These are phyloP conservation scores for Anisodus tanguticus DNA, from an alignment of 257 asterid species.

Conservation along the genomic window DNA sequence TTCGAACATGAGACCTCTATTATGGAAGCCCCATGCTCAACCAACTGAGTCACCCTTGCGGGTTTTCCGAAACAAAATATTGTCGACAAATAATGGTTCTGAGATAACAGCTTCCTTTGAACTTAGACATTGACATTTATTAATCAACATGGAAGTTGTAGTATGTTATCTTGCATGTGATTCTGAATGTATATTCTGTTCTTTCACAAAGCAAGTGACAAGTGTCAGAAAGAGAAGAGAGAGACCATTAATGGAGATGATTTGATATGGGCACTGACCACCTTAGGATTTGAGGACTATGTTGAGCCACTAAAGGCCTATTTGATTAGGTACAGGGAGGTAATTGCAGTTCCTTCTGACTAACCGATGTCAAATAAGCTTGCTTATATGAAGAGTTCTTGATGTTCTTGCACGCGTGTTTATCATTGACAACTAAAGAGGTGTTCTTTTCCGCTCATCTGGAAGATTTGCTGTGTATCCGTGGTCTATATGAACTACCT, in stretches of 20 bases:
- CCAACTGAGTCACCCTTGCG: too few relatives aligned
- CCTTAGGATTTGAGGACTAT: constrained; percentile 66
- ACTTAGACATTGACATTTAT: background rate
- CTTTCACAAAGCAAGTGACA: constrained; percentile 61
- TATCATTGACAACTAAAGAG: constrained; percentile 12
- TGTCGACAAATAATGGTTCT: background rate
- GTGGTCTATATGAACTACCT: background rate
- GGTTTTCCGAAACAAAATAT: background rate
- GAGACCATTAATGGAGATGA: constrained; percentile 75
- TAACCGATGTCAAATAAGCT: background rate
- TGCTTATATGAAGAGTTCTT: background rate
- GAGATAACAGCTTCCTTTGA: background rate
- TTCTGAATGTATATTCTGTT: background rate
- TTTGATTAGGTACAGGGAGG: constrained; percentile 69
- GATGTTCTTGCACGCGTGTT: background rate
- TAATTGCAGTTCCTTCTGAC: constrained; percentile 31
- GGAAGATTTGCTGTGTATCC: background rate
- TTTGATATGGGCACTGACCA: constrained; percentile 69
- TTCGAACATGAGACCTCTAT: too few relatives aligned
- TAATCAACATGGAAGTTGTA: background rate
- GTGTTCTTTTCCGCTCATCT: background rate
- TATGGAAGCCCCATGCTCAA: too few relatives aligned
- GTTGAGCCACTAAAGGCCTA: constrained; percentile 59
- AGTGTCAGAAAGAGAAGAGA: constrained; percentile 70
- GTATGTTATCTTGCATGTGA: background rate